phyloP scores from a whole-genome alignment of 192 early-diverging fungal species.

The Kickxella alabastrina region DNA sequence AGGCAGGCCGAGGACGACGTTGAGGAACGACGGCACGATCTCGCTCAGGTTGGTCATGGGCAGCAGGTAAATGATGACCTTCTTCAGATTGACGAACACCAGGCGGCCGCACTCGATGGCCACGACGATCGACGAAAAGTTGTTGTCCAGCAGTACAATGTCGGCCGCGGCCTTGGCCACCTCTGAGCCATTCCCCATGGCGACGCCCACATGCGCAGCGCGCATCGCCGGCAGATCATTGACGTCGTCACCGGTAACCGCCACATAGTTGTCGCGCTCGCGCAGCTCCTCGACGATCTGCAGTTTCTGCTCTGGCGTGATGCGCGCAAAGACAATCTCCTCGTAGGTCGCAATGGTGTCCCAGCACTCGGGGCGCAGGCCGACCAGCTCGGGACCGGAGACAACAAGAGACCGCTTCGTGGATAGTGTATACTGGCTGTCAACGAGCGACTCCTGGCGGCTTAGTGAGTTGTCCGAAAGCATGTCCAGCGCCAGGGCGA shows the following conservation, averaged over 20 bases:
- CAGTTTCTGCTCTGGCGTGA: constrained; percentile 84
- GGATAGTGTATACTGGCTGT: constrained; percentile 11
- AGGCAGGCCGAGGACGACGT: constrained; percentile 77
- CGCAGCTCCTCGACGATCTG: constrained; percentile 74
- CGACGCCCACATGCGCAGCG: constrained; percentile 83
- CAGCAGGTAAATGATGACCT: constrained; percentile 79
- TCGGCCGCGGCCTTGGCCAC: constrained; percentile 69
- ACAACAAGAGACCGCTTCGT: constrained; percentile 52
- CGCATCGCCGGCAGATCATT: constrained; percentile 92
- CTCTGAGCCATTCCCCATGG: constrained; percentile 81
- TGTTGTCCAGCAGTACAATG: constrained; percentile 63
- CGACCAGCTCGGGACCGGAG: constrained; percentile 62
- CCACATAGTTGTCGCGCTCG: constrained; percentile 66
- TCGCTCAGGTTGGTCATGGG: constrained; percentile 76
- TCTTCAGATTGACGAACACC: constrained; percentile 83
- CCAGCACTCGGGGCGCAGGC: constrained; percentile 65
- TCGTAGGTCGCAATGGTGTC: constrained; percentile 61
- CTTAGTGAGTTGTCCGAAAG: background rate
- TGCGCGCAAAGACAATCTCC: constrained; percentile 84
- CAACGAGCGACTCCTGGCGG: constrained; percentile 5
- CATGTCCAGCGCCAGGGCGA: background rate
- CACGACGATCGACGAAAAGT: constrained; percentile 61
- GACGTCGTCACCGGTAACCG: constrained; percentile 90
- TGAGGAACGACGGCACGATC: constrained; percentile 70
- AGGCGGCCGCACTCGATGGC: constrained; percentile 82